Evolutionary conservation across 345 rosid genomes (phyloP).

Genomic region (Gossypium thurberi): DNA sequence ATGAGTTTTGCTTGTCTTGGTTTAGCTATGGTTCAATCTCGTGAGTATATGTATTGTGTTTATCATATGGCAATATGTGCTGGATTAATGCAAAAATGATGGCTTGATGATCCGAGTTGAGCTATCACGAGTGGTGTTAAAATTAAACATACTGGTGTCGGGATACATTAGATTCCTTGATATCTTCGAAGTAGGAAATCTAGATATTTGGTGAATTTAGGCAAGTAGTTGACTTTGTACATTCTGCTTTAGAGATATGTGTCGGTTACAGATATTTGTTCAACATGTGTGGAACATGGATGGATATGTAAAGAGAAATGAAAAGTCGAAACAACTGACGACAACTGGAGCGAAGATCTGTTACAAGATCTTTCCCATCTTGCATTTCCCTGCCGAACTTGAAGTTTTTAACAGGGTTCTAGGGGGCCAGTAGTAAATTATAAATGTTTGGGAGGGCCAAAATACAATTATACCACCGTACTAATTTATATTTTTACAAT

Average conservation of each 20-base stretch:
- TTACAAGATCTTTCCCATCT: neutral
- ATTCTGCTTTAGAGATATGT: neutral
- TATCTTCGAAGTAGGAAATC: neutral
- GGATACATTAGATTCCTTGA: no score
- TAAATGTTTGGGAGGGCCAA: no score
- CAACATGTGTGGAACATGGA: no score
- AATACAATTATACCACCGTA: no score
- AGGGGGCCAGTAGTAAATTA: no score
- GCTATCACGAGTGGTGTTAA: neutral
- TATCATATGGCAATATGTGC: no score
- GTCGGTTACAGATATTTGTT: no score
- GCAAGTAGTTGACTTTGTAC: neutral
- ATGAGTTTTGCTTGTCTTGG: neutral
- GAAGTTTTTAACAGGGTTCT: neutral
- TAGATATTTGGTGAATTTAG: neutral
- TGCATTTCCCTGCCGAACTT: neutral
- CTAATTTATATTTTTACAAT: no score
- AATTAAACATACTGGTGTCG: neutral
- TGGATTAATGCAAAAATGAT: neutral
- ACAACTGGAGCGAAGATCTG: neutral
- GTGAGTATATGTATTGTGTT: neutral
- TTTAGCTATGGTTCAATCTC: neutral
- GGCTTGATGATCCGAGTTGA: neutral
- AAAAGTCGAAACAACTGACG: no score
- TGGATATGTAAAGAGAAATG: no score